Conservation (phyloP, 805 yeast genomes). For the Barnettozyma sucrosica region DNA sequence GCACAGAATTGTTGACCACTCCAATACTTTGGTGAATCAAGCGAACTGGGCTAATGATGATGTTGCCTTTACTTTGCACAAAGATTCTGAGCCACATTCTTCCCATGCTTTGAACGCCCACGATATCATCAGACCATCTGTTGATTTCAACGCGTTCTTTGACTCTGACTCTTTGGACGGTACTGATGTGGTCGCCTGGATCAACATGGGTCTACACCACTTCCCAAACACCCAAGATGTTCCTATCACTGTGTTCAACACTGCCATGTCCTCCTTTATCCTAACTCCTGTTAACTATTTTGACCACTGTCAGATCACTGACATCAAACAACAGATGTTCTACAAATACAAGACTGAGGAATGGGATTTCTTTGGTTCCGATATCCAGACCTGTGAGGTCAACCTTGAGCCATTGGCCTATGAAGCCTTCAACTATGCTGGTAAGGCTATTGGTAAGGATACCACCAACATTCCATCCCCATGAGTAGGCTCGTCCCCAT, state of each 20-base stretch:
- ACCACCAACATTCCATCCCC: constrained; percentile 23
- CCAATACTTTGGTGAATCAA: constrained; percentile 16
- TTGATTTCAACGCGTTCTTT: constrained; percentile 21
- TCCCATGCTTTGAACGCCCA: constrained; percentile 22
- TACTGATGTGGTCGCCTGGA: constrained; percentile 27
- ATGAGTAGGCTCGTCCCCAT: background rate
- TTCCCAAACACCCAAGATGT: constrained; percentile 28
- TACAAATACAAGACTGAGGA: constrained; percentile 18
- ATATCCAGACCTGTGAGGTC: constrained; percentile 14
- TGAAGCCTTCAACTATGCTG: constrained; percentile 19
- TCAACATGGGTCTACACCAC: constrained; percentile 26
- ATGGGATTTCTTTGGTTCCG: constrained; percentile 25
- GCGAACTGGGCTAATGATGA: constrained; percentile 24
- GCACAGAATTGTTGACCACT: constrained; percentile 18
- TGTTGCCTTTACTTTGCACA: constrained; percentile 20
- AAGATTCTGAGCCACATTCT: constrained; percentile 24
- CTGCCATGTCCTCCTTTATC: constrained; percentile 22
- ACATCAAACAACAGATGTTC: constrained; percentile 21
- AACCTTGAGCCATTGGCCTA: constrained; percentile 15
- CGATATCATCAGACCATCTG: constrained; percentile 22
- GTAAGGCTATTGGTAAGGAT: constrained; percentile 18
- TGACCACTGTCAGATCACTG: constrained; percentile 21
- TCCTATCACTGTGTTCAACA: constrained; percentile 25
- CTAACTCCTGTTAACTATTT: constrained; percentile 28
- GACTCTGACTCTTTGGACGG: constrained; percentile 25